Evolutionary conservation across 768 basidiomycete genomes (phyloP).

Genomic region (Lyophyllum decastes): DNA sequence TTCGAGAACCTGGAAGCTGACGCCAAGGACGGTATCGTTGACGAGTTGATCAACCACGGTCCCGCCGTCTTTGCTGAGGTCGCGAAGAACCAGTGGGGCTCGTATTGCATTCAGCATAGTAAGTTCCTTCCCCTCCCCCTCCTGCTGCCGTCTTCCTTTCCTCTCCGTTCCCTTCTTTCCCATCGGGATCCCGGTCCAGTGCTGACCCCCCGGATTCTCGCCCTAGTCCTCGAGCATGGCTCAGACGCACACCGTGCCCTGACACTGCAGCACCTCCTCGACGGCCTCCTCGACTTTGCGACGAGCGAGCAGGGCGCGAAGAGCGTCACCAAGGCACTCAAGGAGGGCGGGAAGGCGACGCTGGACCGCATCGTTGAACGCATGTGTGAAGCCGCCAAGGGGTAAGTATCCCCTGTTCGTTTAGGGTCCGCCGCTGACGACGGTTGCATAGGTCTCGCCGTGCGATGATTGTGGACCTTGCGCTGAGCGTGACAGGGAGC

Average conservation of each 20-base stretch:
- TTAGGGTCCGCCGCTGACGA: not conserved
- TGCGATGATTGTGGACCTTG: constrained; percentile 85
- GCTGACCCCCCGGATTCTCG: too few relatives aligned
- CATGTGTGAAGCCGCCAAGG: constrained; percentile 86
- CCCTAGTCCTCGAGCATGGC: constrained; percentile 84
- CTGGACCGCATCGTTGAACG: constrained; percentile 73
- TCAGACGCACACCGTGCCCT: constrained; percentile 72
- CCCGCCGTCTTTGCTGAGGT: constrained; percentile 70
- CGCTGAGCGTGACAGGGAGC: constrained; percentile 81
- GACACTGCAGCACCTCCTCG: constrained; percentile 77
- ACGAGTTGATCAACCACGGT: constrained; percentile 80
- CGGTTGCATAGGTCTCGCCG: constrained; percentile 48
- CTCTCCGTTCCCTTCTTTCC: too few relatives aligned
- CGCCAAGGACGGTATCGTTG: constrained; percentile 83
- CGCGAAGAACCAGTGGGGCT: constrained; percentile 87
- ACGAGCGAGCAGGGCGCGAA: constrained; percentile 88
- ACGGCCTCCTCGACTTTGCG: constrained; percentile 76
- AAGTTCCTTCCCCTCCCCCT: too few relatives aligned
- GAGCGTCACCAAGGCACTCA: constrained; percentile 83
- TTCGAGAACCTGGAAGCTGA: constrained; percentile 85
- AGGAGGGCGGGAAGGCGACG: constrained; percentile 79
- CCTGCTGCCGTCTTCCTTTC: too few relatives aligned
- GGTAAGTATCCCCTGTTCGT: constrained; percentile 40
- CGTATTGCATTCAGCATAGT: constrained; percentile 88
- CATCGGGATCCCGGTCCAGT: too few relatives aligned